Base-by-base conservation (phyloP, 2,329 filamentous ascomycete genomes). In the Colletotrichum australisinense region DNA sequence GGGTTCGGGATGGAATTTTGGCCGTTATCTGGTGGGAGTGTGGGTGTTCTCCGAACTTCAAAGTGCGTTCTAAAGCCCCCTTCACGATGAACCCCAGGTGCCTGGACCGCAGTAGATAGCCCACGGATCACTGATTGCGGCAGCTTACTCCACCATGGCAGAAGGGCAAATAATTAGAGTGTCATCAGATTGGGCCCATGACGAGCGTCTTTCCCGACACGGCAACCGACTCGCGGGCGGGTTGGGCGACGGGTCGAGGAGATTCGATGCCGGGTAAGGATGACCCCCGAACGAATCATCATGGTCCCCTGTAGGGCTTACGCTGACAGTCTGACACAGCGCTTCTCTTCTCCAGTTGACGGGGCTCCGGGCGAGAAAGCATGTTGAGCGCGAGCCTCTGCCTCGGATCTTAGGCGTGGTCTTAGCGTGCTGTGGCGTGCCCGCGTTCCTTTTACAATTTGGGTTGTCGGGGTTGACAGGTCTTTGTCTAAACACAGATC, bases 131-230 rank as follows among this genome's bases (percentile, higher is more conserved):
- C n/a, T 35, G 22, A 24, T n/a, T 24, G 57, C 67, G 26, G 55
- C 63, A 70, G 42, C 12, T 26, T 46, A 66, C 19, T 8, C 26
- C n/a, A 38, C 12, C 38, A 42, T 26, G 24, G 24, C 14, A 52
- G 38, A 19, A n/a, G 12, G 14, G 28, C 26, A 63, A 19, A 24
- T 22, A 56, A n/a, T 16, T 16, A 19, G 14, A 22, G 57, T n/a
- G 11, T 59, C 16, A 46, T 60, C 42, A 22, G 46, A 62, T 62
- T 56, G 68, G 12, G 46, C 63, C 26, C 22, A 57, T n/a, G 32
- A 32, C 69, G 70, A 73, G 56, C 55, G 22, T 70, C 60, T 66
- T 73, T 19, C 70, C 70, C 11, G 46, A 73, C 67, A 28, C 56
- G 70, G 70, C 67, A 66, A 73, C 30, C 28, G 35, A 57, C 26